phyloP scores from a whole-genome alignment of 1,284 basidiomycete species.

The Ganoderma lucidum region DNA sequence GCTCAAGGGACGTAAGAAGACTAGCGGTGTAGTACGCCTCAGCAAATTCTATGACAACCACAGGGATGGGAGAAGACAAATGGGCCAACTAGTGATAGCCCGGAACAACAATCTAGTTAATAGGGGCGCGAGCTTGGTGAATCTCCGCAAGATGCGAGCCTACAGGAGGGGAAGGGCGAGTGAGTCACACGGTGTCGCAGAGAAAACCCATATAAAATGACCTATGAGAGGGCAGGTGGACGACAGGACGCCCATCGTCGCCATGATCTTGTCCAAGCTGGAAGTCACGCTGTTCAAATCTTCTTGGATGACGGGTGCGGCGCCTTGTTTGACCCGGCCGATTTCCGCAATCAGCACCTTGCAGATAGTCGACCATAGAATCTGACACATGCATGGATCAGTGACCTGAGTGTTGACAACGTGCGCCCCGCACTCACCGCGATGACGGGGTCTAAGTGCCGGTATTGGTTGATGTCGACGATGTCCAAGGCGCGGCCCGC shows the following conservation, averaged over 20 bases:
- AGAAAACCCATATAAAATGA: neutral
- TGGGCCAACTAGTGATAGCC: neutral
- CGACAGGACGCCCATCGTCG: conserved; percentile 22
- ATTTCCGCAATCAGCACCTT: conserved; percentile 23
- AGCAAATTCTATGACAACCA: neutral
- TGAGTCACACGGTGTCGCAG: neutral
- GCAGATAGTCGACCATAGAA: conserved; percentile 28
- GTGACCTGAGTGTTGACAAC: neutral
- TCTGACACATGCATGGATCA: conserved; percentile 15
- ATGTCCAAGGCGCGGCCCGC: conserved; percentile 27
- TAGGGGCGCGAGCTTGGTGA: conserved; percentile 15
- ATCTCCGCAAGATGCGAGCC: conserved; percentile 22
- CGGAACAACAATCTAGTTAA: neutral
- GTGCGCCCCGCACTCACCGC: conserved; percentile 29
- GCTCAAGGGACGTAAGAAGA: neutral
- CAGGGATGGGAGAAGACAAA: neutral
- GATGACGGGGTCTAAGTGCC: conserved; percentile 31
- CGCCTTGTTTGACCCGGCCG: conserved; percentile 13
- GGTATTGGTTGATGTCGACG: conserved; percentile 25
- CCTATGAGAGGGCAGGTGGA: conserved; percentile 25
- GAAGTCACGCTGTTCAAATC: conserved; percentile 16
- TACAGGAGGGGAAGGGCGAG: neutral
- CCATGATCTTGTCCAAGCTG: conserved; percentile 26
- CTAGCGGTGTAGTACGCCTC: neutral
- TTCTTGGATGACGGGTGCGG: conserved; percentile 15